Percentiles rank a stretch among this genome's conserved stretches.
These are phyloP conservation scores for Adenanthera pavonina DNA, from an alignment of 306 rosid genomes.

Conservation along the genomic window DNA sequence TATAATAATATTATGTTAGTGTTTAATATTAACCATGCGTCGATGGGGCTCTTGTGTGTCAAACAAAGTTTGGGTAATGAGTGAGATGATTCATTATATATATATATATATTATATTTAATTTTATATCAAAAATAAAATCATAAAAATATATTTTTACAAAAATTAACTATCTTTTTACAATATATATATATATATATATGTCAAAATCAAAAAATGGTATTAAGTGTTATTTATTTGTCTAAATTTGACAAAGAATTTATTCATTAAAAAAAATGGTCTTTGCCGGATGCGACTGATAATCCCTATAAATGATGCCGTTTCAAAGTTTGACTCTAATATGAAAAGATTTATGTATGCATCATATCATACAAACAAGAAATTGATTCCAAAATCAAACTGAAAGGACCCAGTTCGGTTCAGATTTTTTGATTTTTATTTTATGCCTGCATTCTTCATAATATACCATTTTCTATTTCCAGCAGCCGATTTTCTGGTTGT, in stretches of 20 bases:
- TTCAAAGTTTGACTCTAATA: conserved; percentile 45
- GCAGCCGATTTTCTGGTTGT: background rate
- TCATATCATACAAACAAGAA: background rate
- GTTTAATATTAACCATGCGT: background rate
- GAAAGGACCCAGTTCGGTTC: background rate
- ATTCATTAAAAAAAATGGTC: conserved; percentile 3
- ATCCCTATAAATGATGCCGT: conserved; percentile 31
- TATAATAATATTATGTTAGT: background rate
- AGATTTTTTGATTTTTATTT: conserved; percentile 8
- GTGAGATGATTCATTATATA: too few species aligned
- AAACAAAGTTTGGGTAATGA: too few species aligned
- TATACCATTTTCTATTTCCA: background rate
- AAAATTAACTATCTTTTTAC: background rate
- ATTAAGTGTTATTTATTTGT: background rate
- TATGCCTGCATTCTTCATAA: conserved; percentile 41
- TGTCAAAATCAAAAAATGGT: background rate
- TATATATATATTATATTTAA: background rate
- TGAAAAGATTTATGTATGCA: background rate
- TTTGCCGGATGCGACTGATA: conserved; percentile 41
- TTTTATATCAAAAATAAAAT: background rate
- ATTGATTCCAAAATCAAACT: conserved; percentile 33
- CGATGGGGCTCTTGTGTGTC: too few species aligned
- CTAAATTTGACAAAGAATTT: conserved; percentile 1
- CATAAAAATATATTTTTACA: background rate
- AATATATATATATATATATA: background rate